Base-by-base conservation (phyloP, 106 monocot species). In the Chionographis japonica region DNA sequence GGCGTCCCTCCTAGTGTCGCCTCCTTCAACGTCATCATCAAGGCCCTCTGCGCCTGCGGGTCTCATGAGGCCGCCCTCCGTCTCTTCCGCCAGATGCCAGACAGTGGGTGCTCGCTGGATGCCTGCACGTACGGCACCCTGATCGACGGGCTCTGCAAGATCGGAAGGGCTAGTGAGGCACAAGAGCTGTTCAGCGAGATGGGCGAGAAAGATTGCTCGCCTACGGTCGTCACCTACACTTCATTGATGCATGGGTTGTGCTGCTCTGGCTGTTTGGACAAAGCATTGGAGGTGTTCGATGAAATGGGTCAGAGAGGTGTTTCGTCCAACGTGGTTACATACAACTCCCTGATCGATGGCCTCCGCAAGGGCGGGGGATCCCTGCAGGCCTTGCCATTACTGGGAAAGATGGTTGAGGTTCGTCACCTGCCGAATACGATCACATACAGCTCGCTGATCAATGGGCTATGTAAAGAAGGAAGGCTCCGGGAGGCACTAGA, bases 1-100 rank as follows among this genome's bases (percentile, higher is more conserved):
- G 78, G 80, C 15, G 10, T 92, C 16, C 38, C 65, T 2, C 80
- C 74, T 20, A 84, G 75, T 2, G 50, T 74, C 16, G 72, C 92
- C 37, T 70, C 85, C 0, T 83, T 80, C 74, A 97, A 97, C 54
- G 89, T 92, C 53, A 79, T 92, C 70, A 54, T 92, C 65, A 89
- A 89, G 35, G 92, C 86, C 9, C 78, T 89, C 8, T 92, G 89
- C 78, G 63, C 52, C 53, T 61, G 63, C 46, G 71, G 51, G 20
- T 64, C 71, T 16, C 67, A 71, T 0, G 82, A 82, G 12, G 13
- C 67, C 27, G 95, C 89, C 0, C 3, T 86, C 4, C 61, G 76
- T 13, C 68, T 89, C 50, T 87, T 92, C 53, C 74, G 67, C 12
- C 12, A 43, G 40, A 84, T 92, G 78, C 71, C 78, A 8, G 72